phyloP scores from a whole-genome alignment of 2,329 filamentous ascomycete species.

The Tolypocladium paradoxum region DNA sequence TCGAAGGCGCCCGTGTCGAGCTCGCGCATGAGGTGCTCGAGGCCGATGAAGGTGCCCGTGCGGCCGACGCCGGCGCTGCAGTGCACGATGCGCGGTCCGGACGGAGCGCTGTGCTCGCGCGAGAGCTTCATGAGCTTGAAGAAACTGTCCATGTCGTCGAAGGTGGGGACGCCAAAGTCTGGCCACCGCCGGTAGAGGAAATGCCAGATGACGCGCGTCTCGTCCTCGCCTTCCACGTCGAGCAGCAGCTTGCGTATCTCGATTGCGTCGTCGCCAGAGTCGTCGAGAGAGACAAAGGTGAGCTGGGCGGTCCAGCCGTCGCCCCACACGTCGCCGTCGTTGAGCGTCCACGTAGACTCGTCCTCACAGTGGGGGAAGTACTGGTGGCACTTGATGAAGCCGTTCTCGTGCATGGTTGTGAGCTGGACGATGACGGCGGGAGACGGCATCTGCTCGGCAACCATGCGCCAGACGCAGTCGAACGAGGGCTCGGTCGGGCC shows the following conservation, averaged over 20 bases:
- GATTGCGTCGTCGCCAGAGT: conserved; percentile 43
- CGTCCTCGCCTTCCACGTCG: conserved; percentile 33
- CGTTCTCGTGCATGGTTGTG: conserved; percentile 73
- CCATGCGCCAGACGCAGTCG: conserved; percentile 90
- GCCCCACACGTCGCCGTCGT: conserved; percentile 52
- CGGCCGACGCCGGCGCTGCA: conserved; percentile 90
- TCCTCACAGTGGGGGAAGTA: conserved; percentile 64
- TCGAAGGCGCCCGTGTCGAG: conserved; percentile 63
- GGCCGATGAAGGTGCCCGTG: conserved; percentile 87
- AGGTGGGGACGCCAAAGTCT: conserved; percentile 72
- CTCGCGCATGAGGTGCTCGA: conserved; percentile 85
- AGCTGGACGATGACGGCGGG: conserved; percentile 88
- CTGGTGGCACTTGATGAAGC: conserved; percentile 73
- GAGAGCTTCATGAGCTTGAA: conserved; percentile 61
- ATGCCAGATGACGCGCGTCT: conserved; percentile 62
- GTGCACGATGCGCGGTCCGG: conserved; percentile 65
- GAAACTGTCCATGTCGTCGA: conserved; percentile 56
- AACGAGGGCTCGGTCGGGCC: conserved; percentile 70
- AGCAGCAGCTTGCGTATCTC: conserved; percentile 66
- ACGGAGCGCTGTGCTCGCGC: conserved; percentile 40
- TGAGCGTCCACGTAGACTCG: conserved; percentile 43
- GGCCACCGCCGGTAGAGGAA: conserved; percentile 82
- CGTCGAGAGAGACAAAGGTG: conserved; percentile 52
- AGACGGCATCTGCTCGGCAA: conserved; percentile 63
- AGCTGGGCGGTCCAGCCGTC: conserved; percentile 61